phyloP scores from a whole-genome alignment of 495 filamentous ascomycete species.

The Daldinia grandis region DNA sequence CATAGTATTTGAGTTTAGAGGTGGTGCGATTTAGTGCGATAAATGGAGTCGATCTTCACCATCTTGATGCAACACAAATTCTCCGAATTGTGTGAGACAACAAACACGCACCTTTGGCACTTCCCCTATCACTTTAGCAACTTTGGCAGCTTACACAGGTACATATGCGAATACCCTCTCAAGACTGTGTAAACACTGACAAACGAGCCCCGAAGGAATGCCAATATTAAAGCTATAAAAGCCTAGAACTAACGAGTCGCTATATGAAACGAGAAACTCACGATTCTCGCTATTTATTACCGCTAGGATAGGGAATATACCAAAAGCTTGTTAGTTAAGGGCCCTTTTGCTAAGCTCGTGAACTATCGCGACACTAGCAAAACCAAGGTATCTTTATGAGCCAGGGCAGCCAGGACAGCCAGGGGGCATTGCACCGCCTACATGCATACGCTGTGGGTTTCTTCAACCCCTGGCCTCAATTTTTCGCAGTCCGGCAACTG shows the following conservation, averaged over 20 bases:
- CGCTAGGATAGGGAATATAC: neutral
- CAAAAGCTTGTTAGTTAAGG: constrained; percentile 5
- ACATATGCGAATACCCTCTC: neutral
- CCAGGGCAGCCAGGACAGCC: neutral
- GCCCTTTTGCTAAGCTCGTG: constrained; percentile 1
- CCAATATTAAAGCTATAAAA: neutral
- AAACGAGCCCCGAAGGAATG: neutral
- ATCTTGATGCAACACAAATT: constrained; percentile 29
- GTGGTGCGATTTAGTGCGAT: neutral
- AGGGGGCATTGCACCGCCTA: neutral
- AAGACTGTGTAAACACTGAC: neutral
- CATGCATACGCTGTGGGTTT: neutral
- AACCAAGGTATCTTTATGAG: neutral
- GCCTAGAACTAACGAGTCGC: constrained; percentile 10
- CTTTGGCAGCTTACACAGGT: neutral
- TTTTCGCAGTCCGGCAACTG: constrained; percentile 1
- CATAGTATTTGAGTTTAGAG: neutral
- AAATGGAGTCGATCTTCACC: constrained; percentile 12
- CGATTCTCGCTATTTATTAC: neutral
- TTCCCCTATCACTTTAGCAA: neutral
- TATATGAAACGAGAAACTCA: constrained; percentile 16
- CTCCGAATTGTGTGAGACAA: constrained; percentile 19
- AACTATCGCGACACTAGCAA: constrained; percentile 17
- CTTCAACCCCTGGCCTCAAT: neutral
- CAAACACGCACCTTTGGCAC: neutral